Evolutionary conservation across 805 yeast species (phyloP), one percentile per base, ranked within the genome.

Genomic region (Starmerella kuoi): DNA sequence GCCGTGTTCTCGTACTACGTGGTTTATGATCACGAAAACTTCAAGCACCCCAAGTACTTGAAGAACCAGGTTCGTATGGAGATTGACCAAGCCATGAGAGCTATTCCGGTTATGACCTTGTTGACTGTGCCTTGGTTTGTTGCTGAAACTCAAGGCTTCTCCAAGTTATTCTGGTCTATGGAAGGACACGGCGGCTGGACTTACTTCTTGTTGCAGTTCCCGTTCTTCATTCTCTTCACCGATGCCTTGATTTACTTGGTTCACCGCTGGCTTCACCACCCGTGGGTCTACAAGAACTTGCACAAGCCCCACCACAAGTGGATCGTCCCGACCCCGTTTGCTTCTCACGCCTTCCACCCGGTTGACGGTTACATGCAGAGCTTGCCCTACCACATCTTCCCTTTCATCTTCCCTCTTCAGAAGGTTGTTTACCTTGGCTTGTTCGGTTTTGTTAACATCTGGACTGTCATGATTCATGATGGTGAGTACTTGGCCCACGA

Each of bases 241-340:
- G 98, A 91, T 64, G 79, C 85, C 61, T 81, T 88, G 43, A 86
- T 91, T 56, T 91, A 91, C 61, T 69, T 81, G 57, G 79, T 86
- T 54, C 98, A 91, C 66, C 77, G 97, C 60, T 74, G 83, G 73
- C 71, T 91, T 57, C 98, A 91, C 62, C 85, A 91, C 84, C 96
- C 95, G 19, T 53, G 69, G 15, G 79, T 91, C 31, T 91, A 91
- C 74, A 87, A 80, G 67, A 61, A 56, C 21, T 67, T 91, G 48
- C 98, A 91, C 68, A 91, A 91, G 67, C 96, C 96, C 11, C 98
- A 91, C 64, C 98, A 91, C 72, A 91, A 91, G 66, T 91, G 98
- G 98, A 76, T 91, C 53, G 95, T 91, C 31, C 88, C 97, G 48
- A 88, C 98, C 8, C 98, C 98, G 34, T 91, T 80, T 65, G 98